Evolutionary conservation across 148 eudicot genomes (phyloP), one percentile per base, ranked within the genome.

Genomic region (Camellia japonica): DNA sequence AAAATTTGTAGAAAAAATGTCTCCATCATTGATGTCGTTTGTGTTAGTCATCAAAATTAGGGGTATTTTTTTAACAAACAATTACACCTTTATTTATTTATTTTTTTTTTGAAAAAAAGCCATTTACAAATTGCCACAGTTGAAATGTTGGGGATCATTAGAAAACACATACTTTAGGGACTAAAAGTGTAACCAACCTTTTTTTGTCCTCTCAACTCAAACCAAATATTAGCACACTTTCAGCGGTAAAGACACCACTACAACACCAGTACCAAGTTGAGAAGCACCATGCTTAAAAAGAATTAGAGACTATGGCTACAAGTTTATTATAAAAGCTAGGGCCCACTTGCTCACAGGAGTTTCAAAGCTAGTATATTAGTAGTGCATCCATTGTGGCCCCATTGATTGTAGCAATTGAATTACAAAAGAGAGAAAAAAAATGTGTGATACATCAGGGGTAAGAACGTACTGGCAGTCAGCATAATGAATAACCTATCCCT

Each of bases 341-440:
- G 14, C 30, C 47, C 41, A 75, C 52, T 42, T 10, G 67, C 54
- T 44, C 54, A 59, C 14, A 43, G 77, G 49, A 59, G 16, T 18
- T 58, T 16, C 78, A 75, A 58, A 74, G 63, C 67, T 67, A 75
- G 47, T 43, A 60, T 3, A 41, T 18, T 7, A 43, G 73, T 18
- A 42, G 52, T 44, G 23, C 23, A 18, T 68, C 16, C 20, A 8
- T 30, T 30, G 38, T 30, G 38, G 38, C 38, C 38, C 38, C 38
- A 30, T 30, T 30, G 38, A 30, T 30, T 30, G 38, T 30, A 30
- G 38, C 38, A 30, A 30, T 30, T 30, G 38, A 30, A 30, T 30
- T 30, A 30, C 38, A 30, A 30, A 30, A 30, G 38, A 30, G 38
- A 30, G 38, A 30, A 1, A 30, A 7, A 30, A 16, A 59, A 16